Base-by-base conservation (phyloP, 345 rosid genomes). In the Firmiana major region DNA sequence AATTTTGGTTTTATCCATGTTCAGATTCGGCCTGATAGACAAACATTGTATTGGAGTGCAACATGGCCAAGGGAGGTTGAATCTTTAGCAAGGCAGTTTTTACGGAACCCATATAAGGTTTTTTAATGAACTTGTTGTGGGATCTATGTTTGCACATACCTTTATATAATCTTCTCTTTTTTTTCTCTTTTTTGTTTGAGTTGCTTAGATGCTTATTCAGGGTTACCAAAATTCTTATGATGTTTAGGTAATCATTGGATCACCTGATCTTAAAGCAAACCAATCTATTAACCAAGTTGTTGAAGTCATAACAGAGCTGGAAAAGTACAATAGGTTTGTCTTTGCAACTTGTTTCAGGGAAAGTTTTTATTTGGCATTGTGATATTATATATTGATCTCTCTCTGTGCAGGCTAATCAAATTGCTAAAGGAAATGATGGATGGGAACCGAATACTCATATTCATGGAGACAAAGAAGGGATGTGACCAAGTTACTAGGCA, bases 31-130 rank as follows among this genome's bases (percentile, higher is more conserved):
- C 99, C 99, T 63, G 99, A 96, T 82, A 89, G 99, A 76, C 98
- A 96, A 79, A 96, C 98, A 42, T 83, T 96, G 70, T 93, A 89
- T 75, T 96, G 99, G 99, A 95, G 99, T 85, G 99, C 99, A 75
- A 95, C 99, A 78, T 95, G 99, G 99, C 99, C 98, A 59, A 92
- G 84, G 78, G 99, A 93, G 78, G 98, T 95, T 83, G 98, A 90
- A 81, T 78, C 88, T 80, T 87, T 95, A 65, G 97, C 99, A 2
- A 89, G 94, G 83, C 98, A 93, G 83, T 95, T 95, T 82, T 83
- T 95, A 73, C 84, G 87, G 51, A 91, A 93, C 87, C 88, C 99
- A 5, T 93, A 90, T 79, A 95, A 93, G 98, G 99, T 95, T 58
- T 19, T 28, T 10, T 51, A 17, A 31, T 31, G 60, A 51, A 51